Evolutionary conservation across 148 eudicot genomes (phyloP).

Genomic region (Mesembryanthemum crystallinum): DNA sequence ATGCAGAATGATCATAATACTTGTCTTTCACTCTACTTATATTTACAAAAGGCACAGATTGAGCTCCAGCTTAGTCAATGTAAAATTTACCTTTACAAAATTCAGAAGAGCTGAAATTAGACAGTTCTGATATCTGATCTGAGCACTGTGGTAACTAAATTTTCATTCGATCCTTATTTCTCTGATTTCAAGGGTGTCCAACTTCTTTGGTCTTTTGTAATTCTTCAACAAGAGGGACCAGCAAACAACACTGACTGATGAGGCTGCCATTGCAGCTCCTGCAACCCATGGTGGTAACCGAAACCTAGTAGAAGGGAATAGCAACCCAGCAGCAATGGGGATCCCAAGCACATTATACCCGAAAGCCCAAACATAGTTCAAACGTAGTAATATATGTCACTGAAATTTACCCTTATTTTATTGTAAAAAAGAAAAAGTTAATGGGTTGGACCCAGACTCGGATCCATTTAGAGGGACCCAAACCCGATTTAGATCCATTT

Average conservation of each 20-base stretch:
- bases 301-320: slow-evolving; percentile 69
- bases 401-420: too few relatives aligned
- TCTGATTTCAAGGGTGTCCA: slow-evolving; percentile 49
- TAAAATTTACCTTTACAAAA: neutral
- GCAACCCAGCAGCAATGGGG: slow-evolving; percentile 83
- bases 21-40: neutral
- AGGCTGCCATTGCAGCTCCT: slow-evolving; percentile 99
- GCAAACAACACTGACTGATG: slow-evolving; percentile 93
- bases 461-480: too few relatives aligned
- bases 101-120: neutral
- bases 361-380: slow-evolving; percentile 91
- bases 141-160: neutral
- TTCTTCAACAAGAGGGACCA: slow-evolving; percentile 85
- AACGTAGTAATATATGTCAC: too few relatives aligned
- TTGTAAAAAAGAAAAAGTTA: too few relatives aligned
- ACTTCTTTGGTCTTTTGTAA: slow-evolving; percentile 65
- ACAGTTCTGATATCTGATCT: neutral
- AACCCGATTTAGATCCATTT: too few relatives aligned
- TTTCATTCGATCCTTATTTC: slow-evolving; percentile 51
- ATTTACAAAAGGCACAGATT: neutral
- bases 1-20: neutral
- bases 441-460: too few relatives aligned
- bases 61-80: neutral
- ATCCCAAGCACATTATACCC: slow-evolving; percentile 83
- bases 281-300: slow-evolving; percentile 97